phyloP scores from a whole-genome alignment of 495 filamentous ascomycete species.

The Annulohypoxylon stygium region DNA sequence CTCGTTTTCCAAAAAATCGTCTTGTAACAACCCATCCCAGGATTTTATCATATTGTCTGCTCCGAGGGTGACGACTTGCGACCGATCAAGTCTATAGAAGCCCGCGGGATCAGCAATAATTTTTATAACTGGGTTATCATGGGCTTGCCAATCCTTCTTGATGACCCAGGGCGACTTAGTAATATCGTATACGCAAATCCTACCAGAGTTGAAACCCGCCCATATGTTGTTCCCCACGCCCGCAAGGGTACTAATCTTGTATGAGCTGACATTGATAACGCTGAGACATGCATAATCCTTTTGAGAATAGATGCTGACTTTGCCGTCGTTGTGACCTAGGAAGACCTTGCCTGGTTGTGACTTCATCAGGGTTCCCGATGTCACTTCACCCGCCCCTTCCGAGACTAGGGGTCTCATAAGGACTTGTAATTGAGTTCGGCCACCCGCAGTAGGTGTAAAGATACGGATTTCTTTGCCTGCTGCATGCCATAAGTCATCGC shows the following conservation, averaged over 20 bases:
- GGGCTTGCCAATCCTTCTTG: slow-evolving; percentile 94
- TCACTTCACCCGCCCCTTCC: slow-evolving; percentile 83
- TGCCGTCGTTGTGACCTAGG: slow-evolving; percentile 93
- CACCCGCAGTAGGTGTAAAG: slow-evolving; percentile 79
- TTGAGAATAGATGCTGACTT: slow-evolving; percentile 89
- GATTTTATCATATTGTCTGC: slow-evolving; percentile 85
- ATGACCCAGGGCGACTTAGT: slow-evolving; percentile 84
- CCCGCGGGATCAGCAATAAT: slow-evolving; percentile 84
- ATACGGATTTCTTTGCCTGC: slow-evolving; percentile 88
- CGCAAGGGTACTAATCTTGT: slow-evolving; percentile 92
- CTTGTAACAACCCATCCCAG: slow-evolving; percentile 94
- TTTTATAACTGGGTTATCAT: slow-evolving; percentile 81
- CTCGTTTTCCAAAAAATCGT: slow-evolving; percentile 90
- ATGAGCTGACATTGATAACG: slow-evolving; percentile 86
- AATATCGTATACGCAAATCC: slow-evolving; percentile 93
- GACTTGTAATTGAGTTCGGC: slow-evolving; percentile 75
- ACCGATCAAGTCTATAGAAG: slow-evolving; percentile 85
- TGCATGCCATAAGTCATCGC: slow-evolving; percentile 87
- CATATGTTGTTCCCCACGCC: slow-evolving; percentile 89
- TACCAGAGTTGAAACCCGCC: slow-evolving; percentile 96
- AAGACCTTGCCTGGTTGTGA: slow-evolving; percentile 84
- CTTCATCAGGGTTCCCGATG: slow-evolving; percentile 80
- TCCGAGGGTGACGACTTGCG: slow-evolving; percentile 90
- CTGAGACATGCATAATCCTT: slow-evolving; percentile 78
- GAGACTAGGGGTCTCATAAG: slow-evolving; percentile 75